A percentile compares a stretch with the other conserved stretches of the same genome.
Evolutionary conservation across 2,329 filamentous ascomycete species (phyloP).

Genomic region (Aaosphaeria arxii): DNA sequence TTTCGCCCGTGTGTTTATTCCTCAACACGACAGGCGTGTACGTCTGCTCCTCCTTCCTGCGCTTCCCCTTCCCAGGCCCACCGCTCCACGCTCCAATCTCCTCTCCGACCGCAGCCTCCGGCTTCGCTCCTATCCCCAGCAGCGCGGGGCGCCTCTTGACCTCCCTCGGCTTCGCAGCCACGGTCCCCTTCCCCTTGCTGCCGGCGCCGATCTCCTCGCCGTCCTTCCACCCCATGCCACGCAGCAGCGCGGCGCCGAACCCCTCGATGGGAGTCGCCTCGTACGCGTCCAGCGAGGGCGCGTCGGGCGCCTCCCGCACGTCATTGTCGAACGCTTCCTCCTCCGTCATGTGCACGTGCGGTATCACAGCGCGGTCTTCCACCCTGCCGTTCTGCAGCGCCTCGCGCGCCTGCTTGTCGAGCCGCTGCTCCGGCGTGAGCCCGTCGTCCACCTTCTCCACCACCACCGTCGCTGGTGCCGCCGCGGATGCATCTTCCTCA

Average conservation of each 20-base stretch:
- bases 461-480: conserved; percentile 14
- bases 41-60: conserved; percentile 47
- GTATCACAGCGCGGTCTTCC: conserved; percentile 38
- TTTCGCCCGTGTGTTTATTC: conserved; percentile 61
- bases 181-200: conserved; percentile 24
- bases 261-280: conserved; percentile 88
- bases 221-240: conserved; percentile 94
- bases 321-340: conserved; percentile 71
- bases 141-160: conserved; percentile 73
- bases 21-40: conserved; percentile 62
- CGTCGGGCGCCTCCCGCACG: conserved; percentile 68
- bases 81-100: conserved; percentile 72
- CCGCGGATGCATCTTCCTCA: conserved; percentile 6
- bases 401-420: conserved; percentile 55
- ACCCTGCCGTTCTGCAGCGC: conserved; percentile 42
- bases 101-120: conserved; percentile 60
- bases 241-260: conserved; percentile 84
- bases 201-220: conserved; percentile 57
- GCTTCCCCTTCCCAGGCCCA: conserved; percentile 44
- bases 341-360: conserved; percentile 39
- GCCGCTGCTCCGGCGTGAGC: conserved; percentile 27
- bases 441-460: conserved; percentile 12
- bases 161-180: conserved; percentile 54
- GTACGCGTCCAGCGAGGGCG: conserved; percentile 79
- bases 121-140: conserved; percentile 85